Conservation (phyloP, 345 rosid genomes). For the Noccaea bulbosa region DNA sequence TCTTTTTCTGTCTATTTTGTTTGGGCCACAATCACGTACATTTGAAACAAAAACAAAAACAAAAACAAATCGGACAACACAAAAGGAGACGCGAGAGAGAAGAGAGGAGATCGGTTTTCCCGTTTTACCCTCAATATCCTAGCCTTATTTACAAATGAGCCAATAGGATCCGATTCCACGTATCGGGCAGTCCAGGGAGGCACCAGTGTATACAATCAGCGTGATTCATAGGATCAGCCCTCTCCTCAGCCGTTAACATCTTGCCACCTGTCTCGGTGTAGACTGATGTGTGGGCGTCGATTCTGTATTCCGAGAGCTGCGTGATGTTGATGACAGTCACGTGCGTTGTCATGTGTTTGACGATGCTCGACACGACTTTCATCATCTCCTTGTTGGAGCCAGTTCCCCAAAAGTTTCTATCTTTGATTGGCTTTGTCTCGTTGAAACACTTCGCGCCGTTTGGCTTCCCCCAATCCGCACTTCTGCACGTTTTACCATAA, state of each 20-base stretch:
- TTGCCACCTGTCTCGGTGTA: slow-evolving; percentile 82
- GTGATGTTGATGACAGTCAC: slow-evolving; percentile 78
- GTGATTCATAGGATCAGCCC: slow-evolving; percentile 60
- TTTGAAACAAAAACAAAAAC: background rate
- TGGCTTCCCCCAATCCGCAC: slow-evolving; percentile 69
- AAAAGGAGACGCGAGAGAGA: background rate
- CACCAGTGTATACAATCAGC: slow-evolving; percentile 99
- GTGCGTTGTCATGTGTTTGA: slow-evolving; percentile 68
- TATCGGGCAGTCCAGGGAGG: slow-evolving; percentile 87
- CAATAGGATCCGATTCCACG: slow-evolving; percentile 79
- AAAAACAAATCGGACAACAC: slow-evolving; percentile 1
- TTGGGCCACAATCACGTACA: slow-evolving; percentile 2
- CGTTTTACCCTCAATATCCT: slow-evolving; percentile 19
- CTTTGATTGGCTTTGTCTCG: slow-evolving; percentile 74
- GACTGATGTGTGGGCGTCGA: slow-evolving; percentile 79
- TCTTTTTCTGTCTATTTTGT: no score
- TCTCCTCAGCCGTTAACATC: slow-evolving; percentile 64
- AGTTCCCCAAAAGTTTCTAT: slow-evolving; percentile 66
- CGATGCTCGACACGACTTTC: slow-evolving; percentile 61
- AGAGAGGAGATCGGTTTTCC: slow-evolving; percentile 22
- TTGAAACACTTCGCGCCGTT: slow-evolving; percentile 82
- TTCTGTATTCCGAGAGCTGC: slow-evolving; percentile 80
- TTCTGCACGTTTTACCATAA: slow-evolving; percentile 47
- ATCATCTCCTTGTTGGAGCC: slow-evolving; percentile 66
- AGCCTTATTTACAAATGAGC: slow-evolving; percentile 62